A percentile compares a stretch with the other conserved stretches of the same genome.
Evolutionary conservation across 371 early-diverging fungal species (phyloP).

Genomic region (Synchytrium microbalum): DNA sequence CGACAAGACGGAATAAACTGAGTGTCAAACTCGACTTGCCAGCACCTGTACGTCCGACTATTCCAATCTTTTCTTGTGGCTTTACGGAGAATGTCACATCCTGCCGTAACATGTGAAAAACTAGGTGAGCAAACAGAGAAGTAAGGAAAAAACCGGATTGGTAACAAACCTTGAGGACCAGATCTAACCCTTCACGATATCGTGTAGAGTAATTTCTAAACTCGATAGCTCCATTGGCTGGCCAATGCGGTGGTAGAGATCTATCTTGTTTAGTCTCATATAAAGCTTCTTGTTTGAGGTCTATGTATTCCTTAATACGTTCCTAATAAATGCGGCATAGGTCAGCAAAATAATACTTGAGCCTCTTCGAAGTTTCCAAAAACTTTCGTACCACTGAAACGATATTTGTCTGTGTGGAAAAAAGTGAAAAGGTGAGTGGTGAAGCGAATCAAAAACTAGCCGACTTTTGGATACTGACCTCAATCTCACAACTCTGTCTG

Average conservation of each 20-base stretch:
- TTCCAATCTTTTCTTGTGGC: slow-evolving; percentile 45
- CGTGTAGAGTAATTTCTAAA: slow-evolving; percentile 52
- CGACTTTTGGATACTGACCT: slow-evolving; percentile 57
- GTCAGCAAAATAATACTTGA: no score
- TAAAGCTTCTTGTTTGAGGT: slow-evolving; percentile 68
- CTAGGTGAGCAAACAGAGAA: no score
- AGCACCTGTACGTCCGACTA: slow-evolving; percentile 87
- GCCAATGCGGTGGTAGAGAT: slow-evolving; percentile 43
- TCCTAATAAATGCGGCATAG: no score
- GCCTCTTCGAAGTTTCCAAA: no score
- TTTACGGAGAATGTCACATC: slow-evolving; percentile 28
- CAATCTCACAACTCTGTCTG: slow-evolving; percentile 59
- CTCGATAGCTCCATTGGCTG: slow-evolving; percentile 40
- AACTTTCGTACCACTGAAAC: no score
- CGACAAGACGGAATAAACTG: slow-evolving; percentile 84
- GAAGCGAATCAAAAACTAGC: no score
- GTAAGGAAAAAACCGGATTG: slow-evolving; percentile 40
- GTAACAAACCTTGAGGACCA: slow-evolving; percentile 50
- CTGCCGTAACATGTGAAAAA: slow-evolving; percentile 27
- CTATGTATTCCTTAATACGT: slow-evolving; percentile 79
- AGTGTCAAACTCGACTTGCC: slow-evolving; percentile 86
- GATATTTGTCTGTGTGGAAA: no score
- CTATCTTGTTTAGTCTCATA: slow-evolving; percentile 35
- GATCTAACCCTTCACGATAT: slow-evolving; percentile 42
- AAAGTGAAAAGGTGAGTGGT: no score